Conservation (phyloP, 139 green algal genomes). For the Picochlorum sp. region DNA sequence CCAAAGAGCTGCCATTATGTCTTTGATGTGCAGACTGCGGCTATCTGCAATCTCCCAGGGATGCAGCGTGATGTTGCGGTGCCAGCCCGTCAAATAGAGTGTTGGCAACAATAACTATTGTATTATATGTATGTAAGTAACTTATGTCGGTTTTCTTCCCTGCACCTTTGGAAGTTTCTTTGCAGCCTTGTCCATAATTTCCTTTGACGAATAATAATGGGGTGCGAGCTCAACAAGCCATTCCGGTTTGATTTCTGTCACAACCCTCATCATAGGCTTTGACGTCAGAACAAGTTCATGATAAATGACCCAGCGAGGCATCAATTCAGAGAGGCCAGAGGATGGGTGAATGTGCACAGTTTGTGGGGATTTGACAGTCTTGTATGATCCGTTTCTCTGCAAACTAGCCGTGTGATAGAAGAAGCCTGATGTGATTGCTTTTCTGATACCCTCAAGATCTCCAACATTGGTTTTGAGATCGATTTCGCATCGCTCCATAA, state of each 20-base stretch:
- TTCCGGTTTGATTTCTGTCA: slow-evolving; percentile 88
- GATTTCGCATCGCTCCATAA: slow-evolving; percentile 96
- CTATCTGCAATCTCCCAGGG: slow-evolving; percentile 61
- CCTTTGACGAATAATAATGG: slow-evolving; percentile 85
- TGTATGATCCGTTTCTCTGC: slow-evolving; percentile 83
- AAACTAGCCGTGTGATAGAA: slow-evolving; percentile 93
- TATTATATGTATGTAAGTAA: not conserved
- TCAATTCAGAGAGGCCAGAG: slow-evolving; percentile 61
- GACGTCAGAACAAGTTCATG: slow-evolving; percentile 94
- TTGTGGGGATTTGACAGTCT: slow-evolving; percentile 92
- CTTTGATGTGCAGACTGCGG: slow-evolving; percentile 51
- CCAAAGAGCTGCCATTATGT: slow-evolving; percentile 71
- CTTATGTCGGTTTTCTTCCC: slow-evolving; percentile 28
- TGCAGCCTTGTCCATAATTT: slow-evolving; percentile 49
- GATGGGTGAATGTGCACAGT: slow-evolving; percentile 94
- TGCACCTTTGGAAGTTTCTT: slow-evolving; percentile 81
- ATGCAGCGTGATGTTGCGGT: slow-evolving; percentile 20
- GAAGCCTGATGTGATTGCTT: slow-evolving; percentile 72
- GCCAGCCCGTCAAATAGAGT: not conserved
- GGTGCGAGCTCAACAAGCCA: slow-evolving; percentile 97
- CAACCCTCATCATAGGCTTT: slow-evolving; percentile 95
- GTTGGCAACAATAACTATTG: not conserved
- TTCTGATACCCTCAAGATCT: slow-evolving; percentile 55
- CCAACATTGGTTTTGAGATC: slow-evolving; percentile 62
- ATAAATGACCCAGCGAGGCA: slow-evolving; percentile 80